A percentile compares a stretch with the other conserved stretches of the same genome.
Evolutionary conservation across 495 filamentous ascomycete genomes (phyloP).

Genomic region (Penicillium mononematosum): DNA sequence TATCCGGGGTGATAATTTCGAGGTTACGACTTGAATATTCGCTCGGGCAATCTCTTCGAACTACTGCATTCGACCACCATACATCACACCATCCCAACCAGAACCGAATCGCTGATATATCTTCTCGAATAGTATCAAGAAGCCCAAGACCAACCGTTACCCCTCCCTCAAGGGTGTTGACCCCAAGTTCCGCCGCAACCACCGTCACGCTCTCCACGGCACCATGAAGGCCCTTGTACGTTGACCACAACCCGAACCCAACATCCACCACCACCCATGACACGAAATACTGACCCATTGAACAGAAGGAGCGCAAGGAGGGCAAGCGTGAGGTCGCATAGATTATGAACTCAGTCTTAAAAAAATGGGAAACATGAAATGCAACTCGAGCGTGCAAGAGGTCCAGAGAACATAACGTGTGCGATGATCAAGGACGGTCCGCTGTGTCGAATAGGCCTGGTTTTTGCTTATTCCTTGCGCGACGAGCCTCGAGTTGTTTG

Average conservation of each 20-base stretch:
- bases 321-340: conserved; percentile 92
- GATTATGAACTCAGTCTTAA: conserved; percentile 34
- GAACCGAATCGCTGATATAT: conserved; percentile 34
- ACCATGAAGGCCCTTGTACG: conserved; percentile 96
- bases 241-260: conserved; percentile 24
- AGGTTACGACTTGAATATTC: conserved; percentile 8
- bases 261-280: neutral
- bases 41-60: conserved; percentile 2
- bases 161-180: conserved; percentile 98
- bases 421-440: conserved; percentile 38
- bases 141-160: conserved; percentile 98
- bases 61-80: conserved; percentile 6
- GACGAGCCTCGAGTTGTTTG: conserved; percentile 30
- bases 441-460: conserved; percentile 35
- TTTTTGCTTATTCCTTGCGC: conserved; percentile 36
- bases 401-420: conserved; percentile 40
- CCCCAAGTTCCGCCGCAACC: conserved; percentile 99
- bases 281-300: conserved; percentile 40
- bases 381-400: conserved; percentile 40
- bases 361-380: conserved; percentile 30
- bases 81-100: conserved; percentile 10
- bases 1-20: conserved; percentile 9
- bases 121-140: conserved; percentile 82
- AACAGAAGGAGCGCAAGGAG: conserved; percentile 95
- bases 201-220: conserved; percentile 97